A percentile compares a stretch with the other conserved stretches of the same genome.
Conservation (phyloP, 495 filamentous ascomycete species). For the Melanomma pulvis-pyrius region DNA sequence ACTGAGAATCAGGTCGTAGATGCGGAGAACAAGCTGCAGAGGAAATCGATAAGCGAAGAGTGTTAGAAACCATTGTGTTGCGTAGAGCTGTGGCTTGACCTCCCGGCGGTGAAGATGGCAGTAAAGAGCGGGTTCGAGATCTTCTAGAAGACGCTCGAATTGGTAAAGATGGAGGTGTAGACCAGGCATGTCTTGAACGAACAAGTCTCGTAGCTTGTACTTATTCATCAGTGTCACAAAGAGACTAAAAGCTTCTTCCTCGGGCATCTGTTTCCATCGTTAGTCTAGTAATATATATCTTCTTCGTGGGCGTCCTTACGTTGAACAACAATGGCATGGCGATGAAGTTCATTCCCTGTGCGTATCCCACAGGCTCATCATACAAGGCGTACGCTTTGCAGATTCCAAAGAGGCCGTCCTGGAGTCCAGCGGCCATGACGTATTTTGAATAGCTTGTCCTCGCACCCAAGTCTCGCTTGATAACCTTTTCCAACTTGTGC, state of each 20-base stretch:
- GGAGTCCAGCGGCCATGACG: constrained; percentile 80
- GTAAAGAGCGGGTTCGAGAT: constrained; percentile 89
- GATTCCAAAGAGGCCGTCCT: constrained; percentile 91
- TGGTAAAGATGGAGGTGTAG: constrained; percentile 92
- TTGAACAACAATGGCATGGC: constrained; percentile 98
- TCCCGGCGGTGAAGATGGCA: constrained; percentile 89
- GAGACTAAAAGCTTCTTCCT: constrained; percentile 94
- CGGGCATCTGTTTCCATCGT: constrained; percentile 71
- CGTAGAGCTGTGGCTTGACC: constrained; percentile 89
- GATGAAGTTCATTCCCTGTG: constrained; percentile 98
- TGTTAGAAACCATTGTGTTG: constrained; percentile 98
- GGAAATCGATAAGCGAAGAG: constrained; percentile 99
- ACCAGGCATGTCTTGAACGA: constrained; percentile 94
- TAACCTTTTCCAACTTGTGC: constrained; percentile 86
- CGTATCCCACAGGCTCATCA: constrained; percentile 93
- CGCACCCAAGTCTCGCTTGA: constrained; percentile 85
- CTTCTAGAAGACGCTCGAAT: constrained; percentile 92
- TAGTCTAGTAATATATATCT: background rate
- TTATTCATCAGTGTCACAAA: constrained; percentile 96
- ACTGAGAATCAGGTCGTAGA: constrained; percentile 95
- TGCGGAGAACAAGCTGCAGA: constrained; percentile 89
- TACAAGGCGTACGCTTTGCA: constrained; percentile 98
- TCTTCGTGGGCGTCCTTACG: constrained; percentile 53
- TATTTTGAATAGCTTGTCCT: constrained; percentile 96
- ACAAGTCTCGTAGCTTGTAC: constrained; percentile 89